Percentiles rank a stretch among this genome's conserved stretches.
phyloP scores from a whole-genome alignment of 2,329 filamentous ascomycete species.

The Pseudocercospora musae region DNA sequence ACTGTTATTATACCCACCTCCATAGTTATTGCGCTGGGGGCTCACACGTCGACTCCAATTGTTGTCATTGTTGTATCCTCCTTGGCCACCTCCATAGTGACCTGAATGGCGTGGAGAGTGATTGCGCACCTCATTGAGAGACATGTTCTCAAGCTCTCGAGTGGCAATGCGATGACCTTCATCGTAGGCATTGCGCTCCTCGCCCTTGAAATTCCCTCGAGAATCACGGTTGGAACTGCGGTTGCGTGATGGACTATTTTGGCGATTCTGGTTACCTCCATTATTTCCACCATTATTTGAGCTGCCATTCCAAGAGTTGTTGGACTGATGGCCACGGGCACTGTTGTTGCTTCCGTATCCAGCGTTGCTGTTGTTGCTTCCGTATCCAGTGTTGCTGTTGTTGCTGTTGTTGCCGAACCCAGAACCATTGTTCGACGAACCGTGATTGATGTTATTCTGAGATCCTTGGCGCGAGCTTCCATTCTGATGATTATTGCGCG shows the following conservation, averaged over 20 bases:
- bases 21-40: constrained; percentile 5
- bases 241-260: constrained; percentile 3
- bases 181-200: constrained; percentile 11
- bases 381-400: constrained; percentile 3
- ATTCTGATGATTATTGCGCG: constrained; percentile 1
- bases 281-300: neutral
- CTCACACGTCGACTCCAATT: neutral
- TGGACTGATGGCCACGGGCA: neutral
- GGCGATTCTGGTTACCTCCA: neutral
- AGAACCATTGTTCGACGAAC: constrained; percentile 1
- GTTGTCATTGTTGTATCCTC: constrained; percentile 12
- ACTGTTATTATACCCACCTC: constrained; percentile 12
- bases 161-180: constrained; percentile 14
- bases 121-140: constrained; percentile 7
- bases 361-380: constrained; percentile 5
- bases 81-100: neutral
- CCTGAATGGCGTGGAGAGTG: constrained; percentile 5
- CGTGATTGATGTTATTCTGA: neutral
- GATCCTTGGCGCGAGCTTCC: constrained; percentile 5
- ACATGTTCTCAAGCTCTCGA: constrained; percentile 6
- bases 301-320: constrained; percentile 1
- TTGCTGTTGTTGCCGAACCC: neutral
- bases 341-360: constrained; percentile 4
- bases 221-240: constrained; percentile 13
- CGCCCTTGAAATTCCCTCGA: constrained; percentile 10